A percentile compares a stretch with the other conserved stretches of the same genome.
Conservation (phyloP, 495 filamentous ascomycete species). For the Cetradonia linearis region DNA sequence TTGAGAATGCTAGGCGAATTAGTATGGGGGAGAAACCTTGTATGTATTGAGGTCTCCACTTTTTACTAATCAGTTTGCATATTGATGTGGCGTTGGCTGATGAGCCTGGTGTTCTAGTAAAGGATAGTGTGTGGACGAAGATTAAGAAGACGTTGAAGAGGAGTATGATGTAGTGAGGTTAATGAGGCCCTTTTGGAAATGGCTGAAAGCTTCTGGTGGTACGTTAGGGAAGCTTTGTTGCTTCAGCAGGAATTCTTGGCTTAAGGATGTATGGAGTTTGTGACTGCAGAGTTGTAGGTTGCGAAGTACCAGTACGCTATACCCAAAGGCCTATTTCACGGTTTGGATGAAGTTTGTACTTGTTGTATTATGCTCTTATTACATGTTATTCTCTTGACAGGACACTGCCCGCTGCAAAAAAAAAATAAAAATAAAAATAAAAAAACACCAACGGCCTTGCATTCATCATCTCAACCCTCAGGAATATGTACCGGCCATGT, state of each 20-base stretch:
- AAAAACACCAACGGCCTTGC: no score
- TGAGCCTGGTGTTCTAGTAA: background rate
- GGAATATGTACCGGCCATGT: background rate
- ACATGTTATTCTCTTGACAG: no score
- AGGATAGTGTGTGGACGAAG: conserved; percentile 13
- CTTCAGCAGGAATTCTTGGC: background rate
- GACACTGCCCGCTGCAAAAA: no score
- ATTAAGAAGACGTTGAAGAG: conserved; percentile 5
- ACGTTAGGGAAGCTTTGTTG: background rate
- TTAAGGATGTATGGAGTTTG: no score
- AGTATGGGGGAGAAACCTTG: conserved; percentile 16
- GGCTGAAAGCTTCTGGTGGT: background rate
- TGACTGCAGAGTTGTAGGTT: no score
- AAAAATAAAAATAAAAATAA: no score
- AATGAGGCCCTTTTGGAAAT: background rate
- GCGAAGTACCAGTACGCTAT: no score
- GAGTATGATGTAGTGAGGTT: background rate
- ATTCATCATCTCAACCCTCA: background rate
- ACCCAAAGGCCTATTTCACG: no score
- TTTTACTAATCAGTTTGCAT: no score
- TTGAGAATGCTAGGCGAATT: conserved; percentile 11
- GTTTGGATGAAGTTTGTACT: no score
- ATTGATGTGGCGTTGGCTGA: background rate
- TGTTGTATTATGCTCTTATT: no score
- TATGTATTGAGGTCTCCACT: background rate